These are phyloP conservation scores for Talaromyces funiculosus DNA, from an alignment of 2,329 filamentous ascomycete species.

Conservation along the genomic window DNA sequence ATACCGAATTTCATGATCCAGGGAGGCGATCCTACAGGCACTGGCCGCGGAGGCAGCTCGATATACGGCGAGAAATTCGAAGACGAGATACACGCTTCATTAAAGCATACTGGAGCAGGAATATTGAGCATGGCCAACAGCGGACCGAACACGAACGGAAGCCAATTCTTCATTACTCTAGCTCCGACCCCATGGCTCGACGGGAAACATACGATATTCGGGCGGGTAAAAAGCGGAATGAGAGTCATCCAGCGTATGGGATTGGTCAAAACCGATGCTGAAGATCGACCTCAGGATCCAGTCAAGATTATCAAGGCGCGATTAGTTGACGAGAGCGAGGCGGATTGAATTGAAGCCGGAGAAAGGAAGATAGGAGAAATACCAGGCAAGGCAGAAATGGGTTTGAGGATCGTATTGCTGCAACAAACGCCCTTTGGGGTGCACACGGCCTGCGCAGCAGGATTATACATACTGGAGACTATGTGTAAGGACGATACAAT, in stretches of 20 bases:
- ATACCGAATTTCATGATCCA: constrained; percentile 97
- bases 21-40: constrained; percentile 89
- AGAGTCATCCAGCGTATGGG: constrained; percentile 82
- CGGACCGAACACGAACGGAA: constrained; percentile 87
- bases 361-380: background rate
- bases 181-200: constrained; percentile 95
- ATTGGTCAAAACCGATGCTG: constrained; percentile 71
- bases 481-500: background rate
- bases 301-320: constrained; percentile 72
- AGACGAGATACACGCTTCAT: constrained; percentile 72
- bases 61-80: constrained; percentile 94
- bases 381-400: background rate
- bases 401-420: background rate
- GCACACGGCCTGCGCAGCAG: background rate
- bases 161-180: constrained; percentile 92
- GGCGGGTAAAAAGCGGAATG: constrained; percentile 78
- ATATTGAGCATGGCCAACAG: constrained; percentile 96
- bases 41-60: constrained; percentile 77
- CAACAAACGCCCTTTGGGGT: background rate
- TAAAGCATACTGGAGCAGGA: constrained; percentile 90
- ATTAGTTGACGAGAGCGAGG: constrained; percentile 58
- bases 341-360: constrained; percentile 27
- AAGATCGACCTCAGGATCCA: constrained; percentile 76
- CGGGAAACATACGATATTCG: constrained; percentile 96
- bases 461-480: background rate